Evolutionary conservation across 305 asterid genomes (phyloP).

Genomic region (Ajuga reptans): DNA sequence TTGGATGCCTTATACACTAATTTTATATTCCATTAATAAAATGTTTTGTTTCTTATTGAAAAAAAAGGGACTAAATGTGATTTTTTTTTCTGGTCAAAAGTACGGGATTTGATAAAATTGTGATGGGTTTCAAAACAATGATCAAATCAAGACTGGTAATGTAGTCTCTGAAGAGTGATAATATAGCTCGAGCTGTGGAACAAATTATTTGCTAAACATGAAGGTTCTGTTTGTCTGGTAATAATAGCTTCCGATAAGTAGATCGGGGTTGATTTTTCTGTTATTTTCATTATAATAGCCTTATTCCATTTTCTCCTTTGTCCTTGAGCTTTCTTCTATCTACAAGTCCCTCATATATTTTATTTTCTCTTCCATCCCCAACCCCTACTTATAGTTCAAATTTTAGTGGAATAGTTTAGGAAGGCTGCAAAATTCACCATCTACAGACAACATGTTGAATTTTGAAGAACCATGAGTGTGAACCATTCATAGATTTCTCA

Average conservation of each 20-base stretch:
- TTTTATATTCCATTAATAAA: background rate
- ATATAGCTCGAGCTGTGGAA: background rate
- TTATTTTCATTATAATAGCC: background rate
- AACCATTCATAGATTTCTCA: background rate
- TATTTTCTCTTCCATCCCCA: background rate
- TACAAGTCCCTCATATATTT: background rate
- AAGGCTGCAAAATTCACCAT: background rate
- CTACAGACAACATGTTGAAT: background rate
- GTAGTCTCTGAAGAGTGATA: background rate
- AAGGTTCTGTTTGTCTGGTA: background rate
- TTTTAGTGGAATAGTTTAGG: background rate
- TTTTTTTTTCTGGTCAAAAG: background rate
- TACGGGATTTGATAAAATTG: background rate
- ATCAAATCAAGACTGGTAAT: background rate
- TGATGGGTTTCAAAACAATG: background rate
- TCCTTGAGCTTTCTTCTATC: background rate
- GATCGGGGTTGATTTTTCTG: background rate
- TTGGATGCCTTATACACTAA: background rate
- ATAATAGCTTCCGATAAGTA: background rate
- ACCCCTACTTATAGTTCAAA: background rate
- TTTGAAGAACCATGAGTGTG: background rate
- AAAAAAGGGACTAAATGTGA: background rate
- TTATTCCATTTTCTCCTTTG: background rate
- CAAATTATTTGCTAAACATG: background rate
- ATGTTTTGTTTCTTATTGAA: background rate